Base-by-base conservation (phyloP, 805 yeast genomes). In the Komagataella phaffii region DNA sequence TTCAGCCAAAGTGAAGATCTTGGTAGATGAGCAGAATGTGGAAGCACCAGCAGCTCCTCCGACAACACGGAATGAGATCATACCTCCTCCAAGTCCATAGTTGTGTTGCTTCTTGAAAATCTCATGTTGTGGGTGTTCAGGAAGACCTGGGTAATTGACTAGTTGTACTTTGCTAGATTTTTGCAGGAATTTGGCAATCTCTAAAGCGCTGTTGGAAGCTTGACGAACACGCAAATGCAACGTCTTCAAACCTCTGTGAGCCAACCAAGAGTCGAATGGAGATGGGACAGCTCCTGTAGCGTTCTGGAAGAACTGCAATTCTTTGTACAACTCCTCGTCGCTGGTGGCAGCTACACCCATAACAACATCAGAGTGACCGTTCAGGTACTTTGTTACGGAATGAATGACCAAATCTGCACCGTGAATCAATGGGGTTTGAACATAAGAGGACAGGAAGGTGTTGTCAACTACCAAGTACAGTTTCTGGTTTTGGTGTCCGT, bases 341-440 rank as follows among this genome's bases (percentile, higher is more conserved):
- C 80, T 85, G 57, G 88, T 79, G 51, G 85, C 88, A 55, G 85
- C 78, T 51, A 85, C 81, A 60, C 96, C 96, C 73, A 87, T 77
- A 50, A 88, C 93, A 19, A 88, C 95, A 64, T 88, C 96, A 23
- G 95, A 85, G 71, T 88, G 96, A 57, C 96, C 96, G 63, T 87
- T 88, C 69, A 88, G 81, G 74, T 85, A 88, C 69, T 88, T 88
- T 62, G 96, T 86, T 55, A 87, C 95, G 17, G 93, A 85, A 71
- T 88, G 96, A 47, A 85, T 84, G 49, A 88, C 95, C 55, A 87
- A 78, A 62, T 88, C 95, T 52, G 93, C 96, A 58, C 96, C 96
- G 58, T 74, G 81, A 56, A 68, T 71, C 64, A 88, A 76, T 57
- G 96, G 96, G 73, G 85, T 87, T 57, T 89, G 87, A 61, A 87